Conservation (phyloP, 2,329 filamentous ascomycete genomes). For the Colletotrichum cordylinicola region DNA sequence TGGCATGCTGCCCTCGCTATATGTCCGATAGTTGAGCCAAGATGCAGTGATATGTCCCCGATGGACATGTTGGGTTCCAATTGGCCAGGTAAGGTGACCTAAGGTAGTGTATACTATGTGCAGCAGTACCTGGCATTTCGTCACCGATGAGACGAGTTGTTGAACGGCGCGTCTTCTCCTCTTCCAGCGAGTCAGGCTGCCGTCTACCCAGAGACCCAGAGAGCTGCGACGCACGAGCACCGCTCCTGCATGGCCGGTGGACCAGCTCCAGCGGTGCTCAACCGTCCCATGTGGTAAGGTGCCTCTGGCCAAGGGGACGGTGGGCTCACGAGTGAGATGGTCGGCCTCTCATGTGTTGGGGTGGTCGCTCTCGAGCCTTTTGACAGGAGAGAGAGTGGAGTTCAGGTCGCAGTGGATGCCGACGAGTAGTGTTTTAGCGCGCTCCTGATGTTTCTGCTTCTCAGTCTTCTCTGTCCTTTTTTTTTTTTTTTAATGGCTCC, state of each 20-base stretch:
- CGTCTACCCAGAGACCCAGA: neutral
- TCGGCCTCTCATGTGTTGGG: neutral
- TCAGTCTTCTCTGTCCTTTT: neutral
- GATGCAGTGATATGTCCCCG: neutral
- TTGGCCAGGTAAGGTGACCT: neutral
- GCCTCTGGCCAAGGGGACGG: neutral
- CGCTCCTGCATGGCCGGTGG: neutral
- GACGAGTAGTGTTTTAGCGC: conserved; percentile 19
- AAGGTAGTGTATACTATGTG: neutral
- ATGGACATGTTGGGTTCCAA: neutral
- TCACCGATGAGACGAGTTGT: neutral
- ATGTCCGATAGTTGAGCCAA: neutral
- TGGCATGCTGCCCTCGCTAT: neutral
- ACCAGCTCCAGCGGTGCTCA: neutral
- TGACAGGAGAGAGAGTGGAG: conserved; percentile 11
- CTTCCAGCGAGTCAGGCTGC: conserved; percentile 3
- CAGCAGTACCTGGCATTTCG: neutral
- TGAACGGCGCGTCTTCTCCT: neutral
- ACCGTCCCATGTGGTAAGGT: conserved; percentile 7
- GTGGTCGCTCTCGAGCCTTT: conserved; percentile 10
- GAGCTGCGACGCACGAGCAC: neutral
- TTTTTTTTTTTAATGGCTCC: neutral
- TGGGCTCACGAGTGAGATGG: neutral
- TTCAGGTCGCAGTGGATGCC: conserved; percentile 14
- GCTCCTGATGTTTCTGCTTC: conserved; percentile 15